Evolutionary conservation across 2,329 filamentous ascomycete genomes (phyloP), one percentile per base, ranked within the genome.

Genomic region (Clarireedia homoeocarpa): DNA sequence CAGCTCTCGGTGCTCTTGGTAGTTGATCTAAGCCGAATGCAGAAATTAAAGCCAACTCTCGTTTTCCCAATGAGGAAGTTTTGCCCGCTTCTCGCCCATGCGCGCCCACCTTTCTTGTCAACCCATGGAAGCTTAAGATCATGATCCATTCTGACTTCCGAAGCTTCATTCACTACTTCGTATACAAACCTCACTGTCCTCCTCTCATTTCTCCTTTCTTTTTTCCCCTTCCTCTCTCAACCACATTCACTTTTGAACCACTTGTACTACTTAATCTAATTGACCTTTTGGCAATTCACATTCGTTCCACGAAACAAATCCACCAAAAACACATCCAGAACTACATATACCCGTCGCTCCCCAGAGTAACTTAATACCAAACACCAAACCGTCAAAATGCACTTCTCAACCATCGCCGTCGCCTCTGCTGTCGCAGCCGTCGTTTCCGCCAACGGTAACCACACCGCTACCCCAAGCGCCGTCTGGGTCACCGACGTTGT

Each of bases 401-500:
- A 69, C 66, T 71, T 69, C 70, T 65, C 68, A 45, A 58, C 65
- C 53, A 60, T 65, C 58, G 63, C 70, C 63, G 44, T 69, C 64
- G 51, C 68, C 62, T 49, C 52, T 50, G 69, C 69, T 62, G 62
- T 66, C 55, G 67, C 64, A 55, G 69, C 63, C 45, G 50, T 66
- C 53, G 69, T 64, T 49, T 52, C 61, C n/a, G 65, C 67, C 34
- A 15, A 56, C 53, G 53, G 23, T 34, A 66, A 64, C 55, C 50
- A 54, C 44, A 76, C 74, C 65, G 69, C 77, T 67, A 56, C 56
- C 75, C 12, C 24, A 2, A 77, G 77, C 71, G 69, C 71, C 66
- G 45, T 50, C 6, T 55, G 53, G 53, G 48, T 55, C 20, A 78
- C 76, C 59, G 73, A 78, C 64, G 70, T 78, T 59, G 73, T 78